A percentile compares a stretch with the other conserved stretches of the same genome.
phyloP scores from a whole-genome alignment of 179 eudicot genomes.

The Sideroxylon spinosum region DNA sequence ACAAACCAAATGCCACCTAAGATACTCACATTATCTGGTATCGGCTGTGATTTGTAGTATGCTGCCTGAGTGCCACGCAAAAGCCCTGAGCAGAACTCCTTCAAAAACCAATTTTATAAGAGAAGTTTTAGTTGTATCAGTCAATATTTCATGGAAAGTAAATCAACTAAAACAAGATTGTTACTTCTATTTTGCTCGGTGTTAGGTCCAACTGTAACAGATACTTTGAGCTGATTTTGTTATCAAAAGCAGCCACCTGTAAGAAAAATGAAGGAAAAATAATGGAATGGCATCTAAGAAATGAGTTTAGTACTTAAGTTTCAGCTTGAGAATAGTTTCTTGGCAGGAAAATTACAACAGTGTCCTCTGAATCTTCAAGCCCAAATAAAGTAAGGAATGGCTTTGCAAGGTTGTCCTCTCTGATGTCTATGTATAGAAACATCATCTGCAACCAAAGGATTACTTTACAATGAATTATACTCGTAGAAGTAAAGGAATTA shows the following conservation, averaged over 20 bases:
- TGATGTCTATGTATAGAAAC: constrained; percentile 61
- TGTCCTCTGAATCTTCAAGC: constrained; percentile 69
- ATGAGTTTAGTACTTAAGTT: neutral
- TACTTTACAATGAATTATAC: neutral
- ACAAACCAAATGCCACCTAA: too few relatives aligned
- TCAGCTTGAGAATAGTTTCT: constrained; percentile 1
- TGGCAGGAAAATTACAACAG: constrained; percentile 51
- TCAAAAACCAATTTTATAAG: constrained; percentile 20
- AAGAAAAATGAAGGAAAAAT: constrained; percentile 15
- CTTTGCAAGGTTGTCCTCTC: constrained; percentile 84
- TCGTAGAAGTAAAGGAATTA: neutral
- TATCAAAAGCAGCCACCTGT: constrained; percentile 83
- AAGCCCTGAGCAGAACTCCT: constrained; percentile 80
- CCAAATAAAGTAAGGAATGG: constrained; percentile 86
- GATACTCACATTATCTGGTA: constrained; percentile 77
- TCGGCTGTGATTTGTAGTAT: constrained; percentile 71
- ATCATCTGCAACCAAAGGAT: constrained; percentile 53
- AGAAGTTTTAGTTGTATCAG: constrained; percentile 7
- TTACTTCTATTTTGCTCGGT: constrained; percentile 59
- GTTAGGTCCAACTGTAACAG: constrained; percentile 68
- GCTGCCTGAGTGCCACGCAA: constrained; percentile 48
- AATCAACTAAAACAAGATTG: constrained; percentile 16
- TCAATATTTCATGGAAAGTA: neutral
- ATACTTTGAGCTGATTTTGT: constrained; percentile 74
- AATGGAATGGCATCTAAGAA: constrained; percentile 1